phyloP scores from a whole-genome alignment of 305 asterid species.

The Solanum chacoense region DNA sequence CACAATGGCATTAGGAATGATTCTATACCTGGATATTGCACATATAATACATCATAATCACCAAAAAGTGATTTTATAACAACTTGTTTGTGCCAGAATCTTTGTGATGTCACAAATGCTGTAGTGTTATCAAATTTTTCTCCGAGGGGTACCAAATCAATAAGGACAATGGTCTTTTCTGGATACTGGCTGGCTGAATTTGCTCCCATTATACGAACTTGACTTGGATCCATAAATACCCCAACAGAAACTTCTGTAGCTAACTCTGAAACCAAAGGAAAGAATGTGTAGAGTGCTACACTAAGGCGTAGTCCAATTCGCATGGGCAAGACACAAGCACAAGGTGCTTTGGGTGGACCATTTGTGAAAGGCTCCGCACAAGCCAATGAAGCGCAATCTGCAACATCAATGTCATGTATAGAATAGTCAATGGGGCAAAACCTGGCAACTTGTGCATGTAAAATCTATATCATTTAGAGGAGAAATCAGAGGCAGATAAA shows the following conservation, averaged over 20 bases:
- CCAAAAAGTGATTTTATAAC: constrained; percentile 57
- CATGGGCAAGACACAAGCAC: constrained; percentile 74
- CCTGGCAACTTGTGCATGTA: neutral
- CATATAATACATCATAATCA: constrained; percentile 72
- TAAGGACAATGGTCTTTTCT: constrained; percentile 65
- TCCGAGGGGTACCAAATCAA: constrained; percentile 77
- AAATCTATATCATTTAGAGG: neutral
- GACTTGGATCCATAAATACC: constrained; percentile 62
- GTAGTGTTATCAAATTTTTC: constrained; percentile 51
- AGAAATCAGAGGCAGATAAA: constrained; percentile 4
- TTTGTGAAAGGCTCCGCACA: constrained; percentile 76
- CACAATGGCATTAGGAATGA: neutral
- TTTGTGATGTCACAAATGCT: constrained; percentile 47
- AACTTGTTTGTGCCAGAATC: constrained; percentile 79
- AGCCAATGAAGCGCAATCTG: constrained; percentile 64
- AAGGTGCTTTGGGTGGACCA: constrained; percentile 72
- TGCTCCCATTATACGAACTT: constrained; percentile 97
- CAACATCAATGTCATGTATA: constrained; percentile 8
- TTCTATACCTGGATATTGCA: constrained; percentile 73
- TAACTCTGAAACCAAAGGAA: constrained; percentile 84
- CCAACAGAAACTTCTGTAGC: constrained; percentile 71
- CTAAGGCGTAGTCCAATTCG: constrained; percentile 66
- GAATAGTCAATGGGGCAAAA: constrained; percentile 2
- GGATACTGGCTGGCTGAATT: constrained; percentile 73
- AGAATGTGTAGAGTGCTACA: constrained; percentile 72